Conservation (phyloP, 139 green algal genomes). For the Micromonas pusilla region DNA sequence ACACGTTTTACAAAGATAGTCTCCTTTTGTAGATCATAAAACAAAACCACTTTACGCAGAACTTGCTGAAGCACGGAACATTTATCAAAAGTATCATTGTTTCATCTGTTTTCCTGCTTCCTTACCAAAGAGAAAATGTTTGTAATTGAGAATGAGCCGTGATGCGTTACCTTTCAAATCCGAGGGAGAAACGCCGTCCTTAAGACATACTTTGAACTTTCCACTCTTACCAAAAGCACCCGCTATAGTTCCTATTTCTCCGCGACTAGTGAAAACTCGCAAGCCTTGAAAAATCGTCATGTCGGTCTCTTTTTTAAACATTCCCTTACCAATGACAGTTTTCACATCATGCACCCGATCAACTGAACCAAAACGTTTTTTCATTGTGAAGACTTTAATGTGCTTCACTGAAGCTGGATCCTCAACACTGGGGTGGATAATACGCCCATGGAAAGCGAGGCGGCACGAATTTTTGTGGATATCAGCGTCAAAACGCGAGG, state of each 20-base stretch:
- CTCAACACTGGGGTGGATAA: slow-evolving; percentile 15
- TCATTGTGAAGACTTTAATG: slow-evolving; percentile 72
- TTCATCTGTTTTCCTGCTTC: too few relatives aligned
- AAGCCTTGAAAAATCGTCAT: slow-evolving; percentile 65
- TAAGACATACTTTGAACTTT: slow-evolving; percentile 64
- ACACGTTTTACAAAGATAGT: too few relatives aligned
- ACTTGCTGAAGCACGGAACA: too few relatives aligned
- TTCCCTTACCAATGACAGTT: slow-evolving; percentile 65
- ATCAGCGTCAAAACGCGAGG: slow-evolving; percentile 73
- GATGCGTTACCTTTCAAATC: too few relatives aligned
- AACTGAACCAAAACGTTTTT: slow-evolving; percentile 63
- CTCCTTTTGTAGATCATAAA: too few relatives aligned
- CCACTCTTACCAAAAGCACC: slow-evolving; percentile 75
- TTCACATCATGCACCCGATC: slow-evolving; percentile 53
- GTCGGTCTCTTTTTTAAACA: slow-evolving; percentile 95
- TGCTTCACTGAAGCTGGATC: slow-evolving; percentile 30
- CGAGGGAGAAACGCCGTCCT: too few relatives aligned
- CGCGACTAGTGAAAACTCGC: slow-evolving; percentile 35
- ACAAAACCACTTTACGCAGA: too few relatives aligned
- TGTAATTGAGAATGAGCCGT: too few relatives aligned
- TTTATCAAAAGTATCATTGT: too few relatives aligned
- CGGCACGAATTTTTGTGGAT: slow-evolving; percentile 61
- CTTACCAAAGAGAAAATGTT: too few relatives aligned
- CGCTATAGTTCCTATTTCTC: slow-evolving; percentile 57
- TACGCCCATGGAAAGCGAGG: slow-evolving; percentile 77